Base-by-base conservation (phyloP, 1,284 basidiomycete species). In the Rugosomyces carneus region DNA sequence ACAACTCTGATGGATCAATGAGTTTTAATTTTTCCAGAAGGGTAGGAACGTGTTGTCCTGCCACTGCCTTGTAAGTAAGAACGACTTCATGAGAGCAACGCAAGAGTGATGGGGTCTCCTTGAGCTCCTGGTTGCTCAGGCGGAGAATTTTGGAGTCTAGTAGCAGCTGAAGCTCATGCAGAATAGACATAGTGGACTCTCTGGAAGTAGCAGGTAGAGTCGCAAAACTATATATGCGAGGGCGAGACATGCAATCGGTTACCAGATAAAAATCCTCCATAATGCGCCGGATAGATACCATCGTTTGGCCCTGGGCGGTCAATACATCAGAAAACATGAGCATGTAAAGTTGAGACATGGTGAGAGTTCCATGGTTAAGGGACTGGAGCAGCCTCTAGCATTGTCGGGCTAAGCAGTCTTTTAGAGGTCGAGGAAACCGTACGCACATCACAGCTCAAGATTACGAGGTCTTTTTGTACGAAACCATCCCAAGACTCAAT, bases 231-330 rank as follows among this genome's bases (percentile, higher is more conserved):
- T 80, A 64, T 21, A 80, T 58, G 21, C 64, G 69, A 11, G 78
- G 76, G 26, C 64, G 64, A 13, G 57, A 57, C 37, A 53, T 37
- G 24, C 57, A 49, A 45, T 66, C 64, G 13, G 65, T 60, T 31
- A 64, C 55, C 39, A 60, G 62, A 57, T 72, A 76, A 50, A 72
- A 72, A 47, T 73, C 65, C 26, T 64, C 60, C 64, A 76, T 70
- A 34, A 75, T 54, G 47, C 68, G 66, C 35, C 67, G 57, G 37
- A 77, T 60, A 10, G 72, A 50, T 60, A 56, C 13, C 53, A 60
- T 41, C 60, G 59, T 44, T 60, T 61, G 36, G 58, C 60, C 51
- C 51, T 54, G 27, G 59, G 58, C 31, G 48, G 54, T 48, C 13
- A 60, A 58, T 7, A 60, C 55, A 45, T 75, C 64, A 42, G 60